These are phyloP conservation scores for Zostera marina DNA, from an alignment of 116 monocot species.

Conservation along the genomic window DNA sequence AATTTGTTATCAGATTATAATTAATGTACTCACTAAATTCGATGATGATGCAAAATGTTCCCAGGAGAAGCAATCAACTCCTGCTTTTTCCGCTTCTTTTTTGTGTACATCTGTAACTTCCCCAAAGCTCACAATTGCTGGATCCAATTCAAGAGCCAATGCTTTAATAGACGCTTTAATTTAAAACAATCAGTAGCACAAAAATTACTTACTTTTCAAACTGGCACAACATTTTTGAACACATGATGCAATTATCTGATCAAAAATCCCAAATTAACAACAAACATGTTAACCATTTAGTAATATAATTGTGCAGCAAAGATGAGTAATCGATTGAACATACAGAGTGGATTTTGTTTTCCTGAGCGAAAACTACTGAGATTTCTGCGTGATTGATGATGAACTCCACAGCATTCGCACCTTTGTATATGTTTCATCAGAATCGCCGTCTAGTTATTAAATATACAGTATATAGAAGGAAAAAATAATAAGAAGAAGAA, in stretches of 20 bases:
- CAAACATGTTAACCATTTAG: too few relatives aligned
- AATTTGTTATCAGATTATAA: too few relatives aligned
- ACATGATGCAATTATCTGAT: slow-evolving; percentile 43
- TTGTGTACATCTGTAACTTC: slow-evolving; percentile 29
- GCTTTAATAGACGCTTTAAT: too few relatives aligned
- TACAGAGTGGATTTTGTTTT: slow-evolving; percentile 70
- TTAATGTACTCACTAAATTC: too few relatives aligned
- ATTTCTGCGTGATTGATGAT: slow-evolving; percentile 93
- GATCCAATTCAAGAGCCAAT: too few relatives aligned
- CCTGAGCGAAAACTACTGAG: slow-evolving; percentile 70
- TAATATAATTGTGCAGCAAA: too few relatives aligned
- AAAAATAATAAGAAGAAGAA: not conserved
- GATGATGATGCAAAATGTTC: slow-evolving; percentile 49
- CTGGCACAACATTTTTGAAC: slow-evolving; percentile 35
- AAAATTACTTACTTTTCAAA: slow-evolving; percentile 83
- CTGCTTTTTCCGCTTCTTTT: slow-evolving; percentile 36
- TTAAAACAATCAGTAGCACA: too few relatives aligned
- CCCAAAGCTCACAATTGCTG: slow-evolving; percentile 95
- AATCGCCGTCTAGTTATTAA: too few relatives aligned
- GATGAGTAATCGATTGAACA: slow-evolving; percentile 8
- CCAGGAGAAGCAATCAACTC: slow-evolving; percentile 92
- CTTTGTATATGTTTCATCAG: too few relatives aligned
- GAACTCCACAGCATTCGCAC: slow-evolving; percentile 82
- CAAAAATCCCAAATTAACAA: too few relatives aligned
- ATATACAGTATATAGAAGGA: too few relatives aligned